Conservation (phyloP, 2,329 filamentous ascomycete genomes). For the Leptosphaerulina australis region DNA sequence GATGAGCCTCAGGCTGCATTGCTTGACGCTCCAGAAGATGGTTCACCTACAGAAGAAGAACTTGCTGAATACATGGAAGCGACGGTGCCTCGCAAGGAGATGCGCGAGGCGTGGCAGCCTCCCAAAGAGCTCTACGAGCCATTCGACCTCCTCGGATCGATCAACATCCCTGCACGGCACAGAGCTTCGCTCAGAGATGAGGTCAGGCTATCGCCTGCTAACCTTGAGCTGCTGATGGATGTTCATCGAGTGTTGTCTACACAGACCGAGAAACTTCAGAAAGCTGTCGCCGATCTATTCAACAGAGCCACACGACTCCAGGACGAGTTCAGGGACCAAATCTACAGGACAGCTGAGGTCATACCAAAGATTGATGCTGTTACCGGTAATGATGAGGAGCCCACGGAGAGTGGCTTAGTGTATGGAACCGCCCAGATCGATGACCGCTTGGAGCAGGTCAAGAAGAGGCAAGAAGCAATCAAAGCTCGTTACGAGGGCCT, state of each 20-base stretch:
- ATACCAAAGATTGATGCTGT: slow-evolving; percentile 70
- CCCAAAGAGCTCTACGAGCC: slow-evolving; percentile 64
- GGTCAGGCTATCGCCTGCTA: slow-evolving; percentile 71
- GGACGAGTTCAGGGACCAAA: slow-evolving; percentile 70
- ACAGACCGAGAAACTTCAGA: slow-evolving; percentile 71
- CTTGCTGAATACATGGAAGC: slow-evolving; percentile 33
- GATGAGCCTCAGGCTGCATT: slow-evolving; percentile 58
- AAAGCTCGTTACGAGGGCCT: slow-evolving; percentile 66
- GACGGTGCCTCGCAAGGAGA: slow-evolving; percentile 50
- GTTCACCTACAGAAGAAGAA: slow-evolving; percentile 36
- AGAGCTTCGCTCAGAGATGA: slow-evolving; percentile 69
- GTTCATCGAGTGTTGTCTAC: slow-evolving; percentile 72
- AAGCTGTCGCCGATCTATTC: slow-evolving; percentile 75
- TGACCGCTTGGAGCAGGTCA: slow-evolving; percentile 61
- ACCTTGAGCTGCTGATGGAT: slow-evolving; percentile 73
- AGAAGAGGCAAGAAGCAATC: slow-evolving; percentile 63
- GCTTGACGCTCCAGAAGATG: slow-evolving; percentile 56
- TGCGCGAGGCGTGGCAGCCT: slow-evolving; percentile 70
- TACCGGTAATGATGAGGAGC: slow-evolving; percentile 60
- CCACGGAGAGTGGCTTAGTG: slow-evolving; percentile 51
- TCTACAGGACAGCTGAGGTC: slow-evolving; percentile 69
- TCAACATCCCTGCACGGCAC: slow-evolving; percentile 66
- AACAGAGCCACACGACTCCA: slow-evolving; percentile 71
- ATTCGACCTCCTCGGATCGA: slow-evolving; percentile 62
- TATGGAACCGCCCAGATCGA: slow-evolving; percentile 62